Percentiles rank a stretch among this genome's conserved stretches.
These are phyloP conservation scores for Lolium rigidum DNA, from an alignment of 176 grass and related monocot species.

Conservation along the genomic window DNA sequence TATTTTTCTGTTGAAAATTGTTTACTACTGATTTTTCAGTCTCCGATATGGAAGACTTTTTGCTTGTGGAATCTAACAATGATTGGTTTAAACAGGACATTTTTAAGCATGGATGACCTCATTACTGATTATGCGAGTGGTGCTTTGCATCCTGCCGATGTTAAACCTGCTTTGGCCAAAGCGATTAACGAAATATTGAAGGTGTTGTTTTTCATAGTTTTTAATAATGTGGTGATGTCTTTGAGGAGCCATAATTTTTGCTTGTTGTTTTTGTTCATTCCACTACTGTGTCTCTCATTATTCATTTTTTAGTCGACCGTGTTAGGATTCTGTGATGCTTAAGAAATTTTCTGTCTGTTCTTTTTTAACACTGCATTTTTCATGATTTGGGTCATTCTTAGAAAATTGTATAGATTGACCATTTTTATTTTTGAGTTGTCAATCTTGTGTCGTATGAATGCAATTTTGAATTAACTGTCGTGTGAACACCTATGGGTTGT, in stretches of 20 bases:
- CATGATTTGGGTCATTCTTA: background rate
- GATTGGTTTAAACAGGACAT: too few species aligned
- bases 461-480: conserved; percentile 13
- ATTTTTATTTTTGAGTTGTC: background rate
- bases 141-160: too few species aligned
- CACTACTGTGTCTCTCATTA: background rate
- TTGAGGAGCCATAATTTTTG: background rate
- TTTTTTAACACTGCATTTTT: background rate
- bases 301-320: background rate
- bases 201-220: conserved; percentile 40
- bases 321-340: background rate
- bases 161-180: background rate
- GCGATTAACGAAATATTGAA: conserved; percentile 75
- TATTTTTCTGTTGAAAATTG: background rate
- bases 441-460: background rate
- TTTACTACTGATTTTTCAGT: background rate
- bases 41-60: background rate
- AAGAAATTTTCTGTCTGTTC: background rate
- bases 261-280: background rate
- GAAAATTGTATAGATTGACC: background rate
- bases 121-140: too few species aligned
- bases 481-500: background rate
- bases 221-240: background rate
- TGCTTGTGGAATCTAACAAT: background rate
- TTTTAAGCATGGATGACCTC: too few species aligned